Evolutionary conservation across 2,329 filamentous ascomycete genomes (phyloP), one percentile per base, ranked within the genome.

Genomic region (Camillea tinctor): DNA sequence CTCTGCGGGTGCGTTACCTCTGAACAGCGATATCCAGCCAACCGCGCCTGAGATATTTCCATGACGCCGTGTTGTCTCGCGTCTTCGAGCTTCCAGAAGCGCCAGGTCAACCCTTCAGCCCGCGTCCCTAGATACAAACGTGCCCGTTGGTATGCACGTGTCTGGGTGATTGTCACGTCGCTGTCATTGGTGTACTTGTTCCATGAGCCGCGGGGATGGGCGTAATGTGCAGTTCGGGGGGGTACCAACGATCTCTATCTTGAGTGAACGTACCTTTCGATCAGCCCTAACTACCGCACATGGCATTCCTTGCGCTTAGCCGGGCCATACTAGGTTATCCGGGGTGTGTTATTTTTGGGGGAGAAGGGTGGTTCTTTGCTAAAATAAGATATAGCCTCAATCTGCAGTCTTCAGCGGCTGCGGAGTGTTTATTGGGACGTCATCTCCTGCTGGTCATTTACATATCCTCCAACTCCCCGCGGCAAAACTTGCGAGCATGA

Each of bases 301-400:
- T 64, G 59, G 63, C 61, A 54, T 65, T 62, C 59, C 51, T 57
- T 40, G 50, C 54, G 54, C 54, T 50, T 23, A 52, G 60, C 56
- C 54, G 44, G 57, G 61, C 66, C 59, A 61, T 54, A 63, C 60
- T 57, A 60, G 50, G 61, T 66, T 61, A 63, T 54, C 54, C 65
- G 61, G 56, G 52, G 63, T 68, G 11, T 44, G 17, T 44, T 73
- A 72, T 73, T 75, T 74, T 74, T 74, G 71, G 72, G 64, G n/a
- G 61, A 30, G 58, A 69, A 15, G 36, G 70, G 59, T 60, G 55
- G 59, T 11, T 30, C 62, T 61, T 70, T 77, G 65, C 74, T 76
- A 76, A 73, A 73, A 70, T 73, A 71, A 72, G 74, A 65, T 62
- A 63, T 66, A 74, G 73, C 70, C 73, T 74, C 71, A 69, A 69